These are phyloP conservation scores for Echinosphaeria canescens DNA, from an alignment of 2,329 filamentous ascomycete species.

Conservation along the genomic window DNA sequence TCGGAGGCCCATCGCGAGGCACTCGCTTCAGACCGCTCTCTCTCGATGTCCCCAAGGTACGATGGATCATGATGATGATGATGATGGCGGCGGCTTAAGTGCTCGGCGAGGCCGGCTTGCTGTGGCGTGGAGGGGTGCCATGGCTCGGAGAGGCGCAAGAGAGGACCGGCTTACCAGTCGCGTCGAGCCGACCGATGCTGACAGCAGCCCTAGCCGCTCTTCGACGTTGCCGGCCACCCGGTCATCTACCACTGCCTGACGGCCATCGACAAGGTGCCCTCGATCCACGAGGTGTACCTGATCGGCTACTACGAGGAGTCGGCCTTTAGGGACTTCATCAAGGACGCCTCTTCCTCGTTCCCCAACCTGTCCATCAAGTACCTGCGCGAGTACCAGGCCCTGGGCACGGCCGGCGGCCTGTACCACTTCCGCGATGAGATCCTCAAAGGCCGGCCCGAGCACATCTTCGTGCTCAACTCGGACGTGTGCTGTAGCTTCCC, in stretches of 20 bases:
- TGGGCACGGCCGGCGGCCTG: constrained; percentile 87
- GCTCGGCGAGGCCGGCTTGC: no score
- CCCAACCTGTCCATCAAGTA: constrained; percentile 83
- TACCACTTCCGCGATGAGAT: constrained; percentile 99
- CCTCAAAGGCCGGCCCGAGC: constrained; percentile 82
- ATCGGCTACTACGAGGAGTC: constrained; percentile 98
- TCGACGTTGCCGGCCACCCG: constrained; percentile 93
- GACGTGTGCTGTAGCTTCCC: constrained; percentile 99
- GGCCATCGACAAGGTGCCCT: constrained; percentile 73
- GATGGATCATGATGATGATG: constrained; percentile 6
- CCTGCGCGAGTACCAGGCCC: constrained; percentile 87
- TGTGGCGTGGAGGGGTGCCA: no score
- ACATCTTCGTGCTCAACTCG: constrained; percentile 93
- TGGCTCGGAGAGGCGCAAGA: no score
- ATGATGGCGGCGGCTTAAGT: neutral
- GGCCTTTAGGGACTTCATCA: constrained; percentile 96
- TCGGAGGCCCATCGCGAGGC: constrained; percentile 85
- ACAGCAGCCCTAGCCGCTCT: constrained; percentile 72
- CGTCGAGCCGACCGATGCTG: no score
- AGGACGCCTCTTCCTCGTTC: constrained; percentile 67
- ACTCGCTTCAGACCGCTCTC: constrained; percentile 90
- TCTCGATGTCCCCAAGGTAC: constrained; percentile 84
- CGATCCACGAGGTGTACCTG: constrained; percentile 87
- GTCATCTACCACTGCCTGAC: constrained; percentile 97
- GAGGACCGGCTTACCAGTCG: no score